Percentiles rank a stretch among this genome's conserved stretches.
These are phyloP conservation scores for Cyclostephanos invisitatus DNA, from an alignment of 108 stramenopile genomes.

Conservation along the genomic window DNA sequence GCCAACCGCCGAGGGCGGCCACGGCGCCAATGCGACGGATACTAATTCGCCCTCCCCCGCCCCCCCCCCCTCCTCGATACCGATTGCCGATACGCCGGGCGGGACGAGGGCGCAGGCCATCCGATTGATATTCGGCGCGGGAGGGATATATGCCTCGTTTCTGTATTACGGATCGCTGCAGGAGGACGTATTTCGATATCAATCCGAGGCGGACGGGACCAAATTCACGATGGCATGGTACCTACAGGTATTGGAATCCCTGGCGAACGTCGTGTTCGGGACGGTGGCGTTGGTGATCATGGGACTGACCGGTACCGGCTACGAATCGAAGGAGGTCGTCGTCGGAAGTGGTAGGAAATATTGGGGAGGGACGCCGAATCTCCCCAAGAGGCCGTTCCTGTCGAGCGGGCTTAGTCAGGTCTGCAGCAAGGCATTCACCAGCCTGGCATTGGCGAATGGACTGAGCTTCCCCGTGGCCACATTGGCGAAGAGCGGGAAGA, in stretches of 20 bases:
- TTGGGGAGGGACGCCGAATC: constrained; percentile 45
- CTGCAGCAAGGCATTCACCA: constrained; percentile 69
- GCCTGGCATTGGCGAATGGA: constrained; percentile 63
- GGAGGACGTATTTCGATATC: constrained; percentile 83
- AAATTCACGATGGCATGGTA: constrained; percentile 76
- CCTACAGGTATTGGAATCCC: constrained; percentile 70
- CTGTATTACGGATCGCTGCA: constrained; percentile 83
- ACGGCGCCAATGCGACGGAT: background rate
- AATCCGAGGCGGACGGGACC: constrained; percentile 49
- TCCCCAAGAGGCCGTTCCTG: constrained; percentile 57
- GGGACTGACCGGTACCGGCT: constrained; percentile 27
- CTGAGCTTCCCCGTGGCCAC: constrained; percentile 88
- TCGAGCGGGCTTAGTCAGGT: constrained; percentile 68
- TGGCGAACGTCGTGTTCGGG: constrained; percentile 66
- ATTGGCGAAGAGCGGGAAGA: constrained; percentile 90
- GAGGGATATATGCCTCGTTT: constrained; percentile 85
- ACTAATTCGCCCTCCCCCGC: background rate
- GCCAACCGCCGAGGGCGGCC: background rate
- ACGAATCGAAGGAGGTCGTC: constrained; percentile 3
- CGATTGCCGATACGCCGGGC: background rate
- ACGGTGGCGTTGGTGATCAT: constrained; percentile 43
- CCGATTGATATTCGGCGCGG: constrained; percentile 63
- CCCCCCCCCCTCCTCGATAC: background rate
- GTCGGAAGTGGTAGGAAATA: background rate
- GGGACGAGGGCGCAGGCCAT: constrained; percentile 31